phyloP scores from a whole-genome alignment of 1,284 basidiomycete genomes.

The Ustilago trichophora region DNA sequence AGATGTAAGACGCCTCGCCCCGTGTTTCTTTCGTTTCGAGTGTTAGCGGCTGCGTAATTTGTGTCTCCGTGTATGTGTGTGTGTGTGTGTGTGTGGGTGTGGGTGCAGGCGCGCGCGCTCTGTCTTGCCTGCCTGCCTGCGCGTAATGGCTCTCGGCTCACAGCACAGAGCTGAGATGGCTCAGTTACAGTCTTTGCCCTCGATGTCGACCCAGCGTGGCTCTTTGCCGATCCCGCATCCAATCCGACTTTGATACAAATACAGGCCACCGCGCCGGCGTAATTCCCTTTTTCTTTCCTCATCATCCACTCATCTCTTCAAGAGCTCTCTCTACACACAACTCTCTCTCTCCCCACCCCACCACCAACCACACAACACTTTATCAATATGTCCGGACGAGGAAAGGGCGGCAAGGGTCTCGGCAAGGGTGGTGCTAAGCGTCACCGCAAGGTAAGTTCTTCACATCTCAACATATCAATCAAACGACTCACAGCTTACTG shows the following conservation, averaged over 20 bases:
- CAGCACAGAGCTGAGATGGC: too few relatives aligned
- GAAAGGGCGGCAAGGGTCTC: constrained; percentile 67
- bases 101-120: too few relatives aligned
- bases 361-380: constrained; percentile 33
- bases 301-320: constrained; percentile 44
- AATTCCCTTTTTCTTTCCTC: constrained; percentile 28
- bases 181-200: too few relatives aligned
- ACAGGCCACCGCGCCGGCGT: constrained; percentile 30
- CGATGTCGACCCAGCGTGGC: too few relatives aligned
- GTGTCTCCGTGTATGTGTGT: too few relatives aligned
- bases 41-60: too few relatives aligned
- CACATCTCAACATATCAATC: too few relatives aligned
- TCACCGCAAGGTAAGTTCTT: constrained; percentile 65
- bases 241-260: constrained; percentile 50
- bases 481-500: constrained; percentile 4
- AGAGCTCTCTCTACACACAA: constrained; percentile 18
- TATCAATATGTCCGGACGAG: constrained; percentile 63
- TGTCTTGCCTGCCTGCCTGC: too few relatives aligned
- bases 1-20: too few relatives aligned
- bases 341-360: constrained; percentile 22
- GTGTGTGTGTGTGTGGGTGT: too few relatives aligned
- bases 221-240: constrained; percentile 32
- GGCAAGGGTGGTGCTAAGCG: constrained; percentile 67
- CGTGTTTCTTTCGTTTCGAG: too few relatives aligned
- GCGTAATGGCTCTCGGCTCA: too few relatives aligned